Conservation (phyloP, 2,329 filamentous ascomycete genomes). For the Fusarium continuum region DNA sequence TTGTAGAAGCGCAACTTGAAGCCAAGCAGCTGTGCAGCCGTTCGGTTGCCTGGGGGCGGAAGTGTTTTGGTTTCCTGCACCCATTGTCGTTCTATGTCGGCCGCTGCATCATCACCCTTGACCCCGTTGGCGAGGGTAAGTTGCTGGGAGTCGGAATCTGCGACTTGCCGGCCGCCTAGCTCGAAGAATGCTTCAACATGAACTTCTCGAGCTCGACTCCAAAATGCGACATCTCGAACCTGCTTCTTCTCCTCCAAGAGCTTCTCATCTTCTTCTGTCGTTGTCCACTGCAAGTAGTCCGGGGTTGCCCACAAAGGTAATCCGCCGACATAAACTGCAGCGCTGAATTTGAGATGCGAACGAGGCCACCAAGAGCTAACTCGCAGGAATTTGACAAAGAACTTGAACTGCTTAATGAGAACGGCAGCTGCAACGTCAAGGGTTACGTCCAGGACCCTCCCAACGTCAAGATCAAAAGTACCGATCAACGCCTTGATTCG, state of each 20-base stretch:
- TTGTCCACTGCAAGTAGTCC: constrained; percentile 68
- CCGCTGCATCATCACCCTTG: constrained; percentile 56
- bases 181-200: constrained; percentile 91
- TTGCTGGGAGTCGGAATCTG: constrained; percentile 64
- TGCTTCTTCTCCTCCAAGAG: constrained; percentile 65
- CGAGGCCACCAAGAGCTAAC: constrained; percentile 97
- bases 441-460: constrained; percentile 91
- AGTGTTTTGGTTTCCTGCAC: constrained; percentile 82
- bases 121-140: constrained; percentile 51
- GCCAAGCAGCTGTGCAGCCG: constrained; percentile 92
- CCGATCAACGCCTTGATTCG: constrained; percentile 94
- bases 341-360: constrained; percentile 56
- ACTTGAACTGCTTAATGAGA: constrained; percentile 89
- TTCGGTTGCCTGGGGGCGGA: constrained; percentile 85
- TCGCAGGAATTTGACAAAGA: constrained; percentile 92
- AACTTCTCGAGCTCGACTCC: constrained; percentile 77
- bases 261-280: constrained; percentile 74
- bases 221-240: constrained; percentile 79
- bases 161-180: constrained; percentile 76
- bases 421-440: constrained; percentile 95
- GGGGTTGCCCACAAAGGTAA: constrained; percentile 90
- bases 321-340: constrained; percentile 64
- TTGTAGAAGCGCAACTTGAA: constrained; percentile 98
- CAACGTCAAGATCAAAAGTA: constrained; percentile 96
- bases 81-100: constrained; percentile 74